Evolutionary conservation across 768 basidiomycete genomes (phyloP).

Genomic region (Russula olivacea): DNA sequence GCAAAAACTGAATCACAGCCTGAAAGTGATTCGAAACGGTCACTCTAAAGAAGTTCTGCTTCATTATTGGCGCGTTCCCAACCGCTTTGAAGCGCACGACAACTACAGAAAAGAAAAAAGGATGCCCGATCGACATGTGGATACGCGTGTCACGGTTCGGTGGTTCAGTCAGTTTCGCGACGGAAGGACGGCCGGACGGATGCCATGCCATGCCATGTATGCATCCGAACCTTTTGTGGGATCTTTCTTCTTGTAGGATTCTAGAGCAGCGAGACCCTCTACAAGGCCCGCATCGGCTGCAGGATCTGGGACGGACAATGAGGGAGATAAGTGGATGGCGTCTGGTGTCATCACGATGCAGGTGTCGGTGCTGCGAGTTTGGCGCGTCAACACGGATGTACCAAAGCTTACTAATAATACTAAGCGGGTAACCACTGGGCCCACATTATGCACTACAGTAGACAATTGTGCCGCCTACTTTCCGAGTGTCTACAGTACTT

Average conservation of each 20-base stretch:
- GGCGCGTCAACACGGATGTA: no score
- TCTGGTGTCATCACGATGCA: conserved; percentile 23
- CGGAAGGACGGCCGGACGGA: not conserved
- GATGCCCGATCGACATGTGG: not conserved
- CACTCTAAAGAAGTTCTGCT: conserved; percentile 97
- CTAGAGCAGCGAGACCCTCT: conserved; percentile 66
- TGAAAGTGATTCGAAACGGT: conserved; percentile 92
- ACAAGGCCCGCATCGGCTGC: conserved; percentile 24
- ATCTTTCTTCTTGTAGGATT: conserved; percentile 85
- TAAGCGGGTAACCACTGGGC: no score
- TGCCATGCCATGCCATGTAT: not conserved
- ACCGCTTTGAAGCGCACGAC: conserved; percentile 97
- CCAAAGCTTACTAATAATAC: no score
- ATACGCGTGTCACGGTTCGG: no score
- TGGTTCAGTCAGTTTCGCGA: not conserved
- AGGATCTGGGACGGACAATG: conserved; percentile 4
- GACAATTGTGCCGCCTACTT: no score
- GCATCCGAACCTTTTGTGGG: conserved; percentile 55
- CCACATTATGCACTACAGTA: no score
- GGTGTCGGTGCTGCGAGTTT: no score
- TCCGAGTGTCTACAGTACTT: no score
- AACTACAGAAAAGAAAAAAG: conserved; percentile 42
- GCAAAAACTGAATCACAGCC: conserved; percentile 87
- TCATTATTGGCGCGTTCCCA: conserved; percentile 98
- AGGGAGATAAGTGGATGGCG: conserved; percentile 10